Evolutionary conservation across 1,284 basidiomycete species (phyloP).

Genomic region (Irpex sp.): DNA sequence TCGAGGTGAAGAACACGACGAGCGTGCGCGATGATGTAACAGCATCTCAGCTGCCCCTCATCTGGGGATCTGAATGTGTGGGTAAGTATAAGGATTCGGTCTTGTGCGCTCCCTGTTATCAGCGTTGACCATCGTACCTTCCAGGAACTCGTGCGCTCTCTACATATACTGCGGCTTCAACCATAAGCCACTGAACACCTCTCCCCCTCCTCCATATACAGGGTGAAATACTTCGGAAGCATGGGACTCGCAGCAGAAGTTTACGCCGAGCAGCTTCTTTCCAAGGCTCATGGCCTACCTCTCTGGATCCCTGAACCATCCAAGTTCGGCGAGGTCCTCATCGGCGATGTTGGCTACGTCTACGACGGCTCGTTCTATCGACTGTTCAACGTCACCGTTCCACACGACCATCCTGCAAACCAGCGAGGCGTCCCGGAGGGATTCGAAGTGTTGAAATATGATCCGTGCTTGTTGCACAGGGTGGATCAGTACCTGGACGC

Average conservation of each 20-base stretch:
- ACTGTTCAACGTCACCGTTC: constrained; percentile 1
- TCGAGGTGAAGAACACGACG: background rate
- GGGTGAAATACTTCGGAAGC: background rate
- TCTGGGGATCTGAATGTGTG: background rate
- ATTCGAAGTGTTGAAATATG: background rate
- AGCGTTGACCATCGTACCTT: too few relatives aligned
- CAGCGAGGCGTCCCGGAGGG: constrained; percentile 5
- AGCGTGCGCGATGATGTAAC: background rate
- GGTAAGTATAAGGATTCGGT: background rate
- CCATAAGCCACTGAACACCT: background rate
- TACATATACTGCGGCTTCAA: too few relatives aligned
- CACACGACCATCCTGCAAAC: constrained; percentile 2
- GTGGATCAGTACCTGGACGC: background rate
- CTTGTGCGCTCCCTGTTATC: too few relatives aligned
- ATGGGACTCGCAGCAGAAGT: constrained; percentile 3
- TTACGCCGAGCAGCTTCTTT: constrained; percentile 12
- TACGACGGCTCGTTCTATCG: constrained; percentile 3
- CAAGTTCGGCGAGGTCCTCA: background rate
- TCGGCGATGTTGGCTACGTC: constrained; percentile 6
- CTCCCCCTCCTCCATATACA: background rate
- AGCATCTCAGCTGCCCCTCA: background rate
- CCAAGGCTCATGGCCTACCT: constrained; percentile 8
- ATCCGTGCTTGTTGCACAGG: background rate
- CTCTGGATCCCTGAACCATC: constrained; percentile 6
- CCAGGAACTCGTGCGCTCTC: too few relatives aligned